These are phyloP conservation scores for Coccomyxa sp. DNA, from an alignment of 139 green algal genomes.

Conservation along the genomic window DNA sequence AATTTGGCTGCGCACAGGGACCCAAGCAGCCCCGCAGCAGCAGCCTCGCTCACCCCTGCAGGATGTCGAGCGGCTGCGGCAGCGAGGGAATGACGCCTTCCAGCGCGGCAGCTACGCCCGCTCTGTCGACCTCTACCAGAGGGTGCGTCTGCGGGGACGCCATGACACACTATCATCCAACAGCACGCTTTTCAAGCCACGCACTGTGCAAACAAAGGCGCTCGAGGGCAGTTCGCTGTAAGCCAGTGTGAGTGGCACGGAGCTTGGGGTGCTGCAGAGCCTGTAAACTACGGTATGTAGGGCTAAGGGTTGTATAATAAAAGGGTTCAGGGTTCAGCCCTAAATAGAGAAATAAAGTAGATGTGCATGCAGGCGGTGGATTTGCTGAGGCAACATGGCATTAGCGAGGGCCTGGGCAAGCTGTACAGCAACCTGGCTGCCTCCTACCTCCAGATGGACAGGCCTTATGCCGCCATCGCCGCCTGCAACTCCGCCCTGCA, in stretches of 20 bases:
- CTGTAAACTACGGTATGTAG: too few relatives aligned
- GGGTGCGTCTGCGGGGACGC: neutral
- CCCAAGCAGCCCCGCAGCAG: neutral
- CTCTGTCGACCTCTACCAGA: neutral
- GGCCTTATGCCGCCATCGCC: neutral
- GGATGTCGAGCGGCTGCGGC: neutral
- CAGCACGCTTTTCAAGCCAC: too few relatives aligned
- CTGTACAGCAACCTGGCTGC: slow-evolving; percentile 15
- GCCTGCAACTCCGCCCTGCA: slow-evolving; percentile 8
- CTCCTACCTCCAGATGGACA: slow-evolving; percentile 1
- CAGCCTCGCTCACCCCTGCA: neutral
- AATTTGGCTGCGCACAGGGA: too few relatives aligned
- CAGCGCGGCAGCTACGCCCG: neutral
- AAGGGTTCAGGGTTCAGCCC: too few relatives aligned
- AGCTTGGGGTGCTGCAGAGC: too few relatives aligned
- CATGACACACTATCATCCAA: too few relatives aligned
- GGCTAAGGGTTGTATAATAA: too few relatives aligned
- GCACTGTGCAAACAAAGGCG: too few relatives aligned
- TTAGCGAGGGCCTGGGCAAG: neutral
- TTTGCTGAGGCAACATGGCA: neutral
- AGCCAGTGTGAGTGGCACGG: too few relatives aligned
- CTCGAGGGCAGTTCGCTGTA: too few relatives aligned
- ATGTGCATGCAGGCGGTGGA: neutral
- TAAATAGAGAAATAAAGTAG: too few relatives aligned
- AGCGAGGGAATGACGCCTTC: neutral